Evolutionary conservation across 73 alveolate species (phyloP).

Genomic region (Uronychia binucleata): DNA sequence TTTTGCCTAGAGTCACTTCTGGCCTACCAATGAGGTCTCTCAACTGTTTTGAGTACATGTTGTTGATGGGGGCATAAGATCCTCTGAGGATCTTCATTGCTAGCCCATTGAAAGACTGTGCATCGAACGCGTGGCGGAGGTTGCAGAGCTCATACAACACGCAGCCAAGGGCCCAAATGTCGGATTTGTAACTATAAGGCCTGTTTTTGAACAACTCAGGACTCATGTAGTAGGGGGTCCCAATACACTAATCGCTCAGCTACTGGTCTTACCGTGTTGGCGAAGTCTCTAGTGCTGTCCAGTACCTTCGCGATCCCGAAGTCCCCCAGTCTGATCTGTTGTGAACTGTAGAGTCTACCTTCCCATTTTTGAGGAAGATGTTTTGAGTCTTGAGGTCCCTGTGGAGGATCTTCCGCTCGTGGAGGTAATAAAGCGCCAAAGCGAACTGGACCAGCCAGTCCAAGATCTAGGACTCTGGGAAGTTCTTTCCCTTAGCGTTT

Average conservation of each 20-base stretch:
- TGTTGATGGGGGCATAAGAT: constrained; percentile 90
- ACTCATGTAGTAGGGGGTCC: constrained; percentile 98
- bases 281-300: constrained; percentile 96
- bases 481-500: constrained; percentile 91
- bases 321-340: constrained; percentile 97
- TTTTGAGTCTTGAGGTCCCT: constrained; percentile 98
- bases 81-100: constrained; percentile 97
- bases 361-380: constrained; percentile 95
- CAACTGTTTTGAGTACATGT: constrained; percentile 86
- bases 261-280: too few species aligned
- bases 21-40: constrained; percentile 66
- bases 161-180: constrained; percentile 99
- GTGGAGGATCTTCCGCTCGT: constrained; percentile 95
- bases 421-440: constrained; percentile 96
- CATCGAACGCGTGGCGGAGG: constrained; percentile 98
- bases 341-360: constrained; percentile 35
- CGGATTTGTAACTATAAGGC: constrained; percentile 97
- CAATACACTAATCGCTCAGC: too few species aligned
- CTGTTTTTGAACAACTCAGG: constrained; percentile 98
- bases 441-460: constrained; percentile 96
- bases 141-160: constrained; percentile 97
- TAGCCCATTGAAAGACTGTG: constrained; percentile 96
- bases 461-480: constrained; percentile 88
- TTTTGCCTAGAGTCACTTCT: constrained; percentile 62
- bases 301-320: constrained; percentile 98